These are phyloP conservation scores for Cerioporus squamosus DNA, from an alignment of 1,284 basidiomycete genomes.

Conservation along the genomic window DNA sequence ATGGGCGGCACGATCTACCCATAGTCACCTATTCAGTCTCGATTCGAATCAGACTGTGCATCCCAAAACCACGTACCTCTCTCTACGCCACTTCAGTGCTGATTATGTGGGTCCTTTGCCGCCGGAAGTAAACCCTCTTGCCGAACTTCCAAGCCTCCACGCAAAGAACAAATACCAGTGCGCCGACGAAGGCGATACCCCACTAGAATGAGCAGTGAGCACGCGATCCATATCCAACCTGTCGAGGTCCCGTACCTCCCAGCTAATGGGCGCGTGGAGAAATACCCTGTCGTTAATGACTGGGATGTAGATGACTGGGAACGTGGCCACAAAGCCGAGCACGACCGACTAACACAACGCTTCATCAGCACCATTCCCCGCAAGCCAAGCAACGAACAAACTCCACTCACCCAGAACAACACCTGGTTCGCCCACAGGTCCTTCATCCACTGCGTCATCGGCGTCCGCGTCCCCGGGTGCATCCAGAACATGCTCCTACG, in stretches of 20 bases:
- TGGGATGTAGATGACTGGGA: slow-evolving; percentile 55
- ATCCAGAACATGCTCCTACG: slow-evolving; percentile 39
- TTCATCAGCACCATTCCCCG: background rate
- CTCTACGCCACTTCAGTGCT: too few species aligned
- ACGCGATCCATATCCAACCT: background rate
- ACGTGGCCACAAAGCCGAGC: slow-evolving; percentile 52
- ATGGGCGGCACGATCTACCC: too few species aligned
- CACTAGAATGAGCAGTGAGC: background rate
- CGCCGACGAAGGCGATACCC: slow-evolving; percentile 23
- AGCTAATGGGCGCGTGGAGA: slow-evolving; percentile 45
- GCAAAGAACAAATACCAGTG: slow-evolving; percentile 62
- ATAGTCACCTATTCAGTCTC: too few species aligned
- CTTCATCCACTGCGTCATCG: slow-evolving; percentile 39
- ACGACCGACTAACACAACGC: slow-evolving; percentile 38
- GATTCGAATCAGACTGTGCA: too few species aligned
- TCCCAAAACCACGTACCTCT: too few species aligned
- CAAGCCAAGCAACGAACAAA: background rate
- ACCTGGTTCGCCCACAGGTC: slow-evolving; percentile 57
- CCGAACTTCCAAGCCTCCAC: slow-evolving; percentile 48
- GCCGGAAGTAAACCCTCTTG: slow-evolving; percentile 30
- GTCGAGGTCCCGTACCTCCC: slow-evolving; percentile 44
- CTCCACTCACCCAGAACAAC: slow-evolving; percentile 43
- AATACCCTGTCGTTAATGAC: slow-evolving; percentile 47
- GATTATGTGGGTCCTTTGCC: slow-evolving; percentile 10
- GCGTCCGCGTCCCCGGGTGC: slow-evolving; percentile 39